These are phyloP conservation scores for Sporothrix pseudoabietina DNA, from an alignment of 2,329 filamentous ascomycete species.

Conservation along the genomic window DNA sequence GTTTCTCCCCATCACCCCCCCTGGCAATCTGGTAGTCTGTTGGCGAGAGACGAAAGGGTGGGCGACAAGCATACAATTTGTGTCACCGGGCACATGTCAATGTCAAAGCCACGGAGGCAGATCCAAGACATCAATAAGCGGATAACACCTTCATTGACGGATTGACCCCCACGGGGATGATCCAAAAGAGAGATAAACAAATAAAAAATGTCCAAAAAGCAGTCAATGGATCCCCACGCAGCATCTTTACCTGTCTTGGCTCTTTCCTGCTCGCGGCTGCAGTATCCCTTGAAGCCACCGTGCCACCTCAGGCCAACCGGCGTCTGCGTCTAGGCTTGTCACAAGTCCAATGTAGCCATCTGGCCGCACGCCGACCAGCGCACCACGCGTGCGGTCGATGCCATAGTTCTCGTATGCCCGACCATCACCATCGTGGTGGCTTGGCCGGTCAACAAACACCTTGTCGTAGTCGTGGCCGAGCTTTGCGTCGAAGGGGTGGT, in stretches of 20 bases:
- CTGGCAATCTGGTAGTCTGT: too few species aligned
- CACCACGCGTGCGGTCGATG: conserved; percentile 58
- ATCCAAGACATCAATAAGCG: neutral
- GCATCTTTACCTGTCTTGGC: neutral
- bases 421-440: conserved; percentile 56
- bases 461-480: conserved; percentile 60
- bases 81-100: conserved; percentile 10
- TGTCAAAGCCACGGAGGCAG: neutral
- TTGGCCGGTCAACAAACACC: conserved; percentile 57
- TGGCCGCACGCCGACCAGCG: conserved; percentile 44
- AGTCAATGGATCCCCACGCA: neutral
- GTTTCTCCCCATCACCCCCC: too few species aligned
- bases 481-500: conserved; percentile 50
- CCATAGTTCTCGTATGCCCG: conserved; percentile 60
- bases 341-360: conserved; percentile 65
- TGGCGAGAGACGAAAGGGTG: neutral
- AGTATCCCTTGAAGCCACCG: conserved; percentile 19
- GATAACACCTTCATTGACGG: neutral
- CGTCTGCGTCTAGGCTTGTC: conserved; percentile 41
- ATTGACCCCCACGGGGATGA: neutral
- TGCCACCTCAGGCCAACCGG: conserved; percentile 30
- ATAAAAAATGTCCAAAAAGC: neutral
- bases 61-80: conserved; percentile 17
- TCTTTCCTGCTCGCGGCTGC: neutral
- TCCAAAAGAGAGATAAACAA: neutral